A percentile compares a stretch with the other conserved stretches of the same genome.
Conservation (phyloP, 352 stramenopile genomes). For the Peronospora farinosa region DNA sequence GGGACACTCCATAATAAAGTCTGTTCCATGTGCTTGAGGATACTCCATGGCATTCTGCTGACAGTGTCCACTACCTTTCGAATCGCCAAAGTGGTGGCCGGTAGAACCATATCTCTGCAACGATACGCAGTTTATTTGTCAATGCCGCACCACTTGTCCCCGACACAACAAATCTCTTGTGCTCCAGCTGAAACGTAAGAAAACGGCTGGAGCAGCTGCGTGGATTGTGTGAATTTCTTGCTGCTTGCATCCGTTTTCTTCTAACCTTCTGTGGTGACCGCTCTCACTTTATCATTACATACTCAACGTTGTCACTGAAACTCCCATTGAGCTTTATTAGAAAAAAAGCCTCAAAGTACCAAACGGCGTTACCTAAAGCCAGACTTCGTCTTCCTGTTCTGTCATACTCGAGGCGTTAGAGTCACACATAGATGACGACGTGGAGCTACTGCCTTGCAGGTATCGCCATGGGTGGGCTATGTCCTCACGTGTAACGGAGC, state of each 20-base stretch:
- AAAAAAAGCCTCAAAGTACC: background rate
- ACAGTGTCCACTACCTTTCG: conserved; percentile 12
- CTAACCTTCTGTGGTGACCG: no score
- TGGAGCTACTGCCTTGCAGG: conserved; percentile 35
- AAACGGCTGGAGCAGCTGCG: conserved; percentile 26
- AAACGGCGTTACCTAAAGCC: conserved; percentile 31
- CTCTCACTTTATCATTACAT: no score
- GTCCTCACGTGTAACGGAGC: conserved; percentile 44
- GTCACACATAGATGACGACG: conserved; percentile 46
- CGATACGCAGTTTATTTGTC: background rate
- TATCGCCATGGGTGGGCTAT: conserved; percentile 54
- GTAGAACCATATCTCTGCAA: conserved; percentile 13
- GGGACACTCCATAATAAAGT: conserved; percentile 25
- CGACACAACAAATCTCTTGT: conserved; percentile 15
- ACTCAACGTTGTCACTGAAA: no score
- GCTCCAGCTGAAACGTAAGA: conserved; percentile 4
- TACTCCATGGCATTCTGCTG: conserved; percentile 17
- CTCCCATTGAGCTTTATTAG: background rate
- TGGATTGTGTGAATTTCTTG: conserved; percentile 5
- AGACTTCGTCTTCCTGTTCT: conserved; percentile 39
- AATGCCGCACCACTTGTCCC: background rate
- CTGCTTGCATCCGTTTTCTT: background rate
- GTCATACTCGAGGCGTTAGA: conserved; percentile 52
- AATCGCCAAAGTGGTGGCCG: conserved; percentile 10
- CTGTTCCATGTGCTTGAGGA: conserved; percentile 24